These are phyloP conservation scores for Hanseniaspora meyeri DNA, from an alignment of 805 yeast species.

Conservation along the genomic window DNA sequence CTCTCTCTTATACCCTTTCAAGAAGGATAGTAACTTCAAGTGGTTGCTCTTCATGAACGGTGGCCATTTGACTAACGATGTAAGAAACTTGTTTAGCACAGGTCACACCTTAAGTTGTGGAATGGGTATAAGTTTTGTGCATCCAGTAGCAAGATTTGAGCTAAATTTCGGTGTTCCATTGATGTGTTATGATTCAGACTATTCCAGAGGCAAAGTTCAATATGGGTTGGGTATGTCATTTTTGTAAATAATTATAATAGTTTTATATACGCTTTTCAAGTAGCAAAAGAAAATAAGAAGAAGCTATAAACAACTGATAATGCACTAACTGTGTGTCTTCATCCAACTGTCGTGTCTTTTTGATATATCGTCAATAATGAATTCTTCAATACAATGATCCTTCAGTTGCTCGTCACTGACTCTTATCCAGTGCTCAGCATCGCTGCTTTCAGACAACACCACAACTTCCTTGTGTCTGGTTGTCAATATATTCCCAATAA, in stretches of 20 bases:
- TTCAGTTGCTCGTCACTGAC: conserved; percentile 33
- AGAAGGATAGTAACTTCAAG: conserved; percentile 40
- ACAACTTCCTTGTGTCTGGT: conserved; percentile 81
- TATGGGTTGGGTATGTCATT: conserved; percentile 53
- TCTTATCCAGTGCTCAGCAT: conserved; percentile 35
- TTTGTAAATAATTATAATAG: conserved; percentile 27
- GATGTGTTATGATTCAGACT: conserved; percentile 38
- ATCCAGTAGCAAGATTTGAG: conserved; percentile 57
- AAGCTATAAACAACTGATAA: too few relatives aligned
- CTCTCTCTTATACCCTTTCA: conserved; percentile 49
- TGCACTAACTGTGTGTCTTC: conserved; percentile 18
- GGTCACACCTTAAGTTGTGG: conserved; percentile 46
- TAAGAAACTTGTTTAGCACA: conserved; percentile 20
- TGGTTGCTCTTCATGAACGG: conserved; percentile 53
- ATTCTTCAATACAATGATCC: conserved; percentile 47
- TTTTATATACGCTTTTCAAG: neutral
- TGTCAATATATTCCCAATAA: conserved; percentile 84
- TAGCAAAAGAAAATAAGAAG: too few relatives aligned
- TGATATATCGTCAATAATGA: conserved; percentile 69
- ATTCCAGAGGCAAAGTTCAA: conserved; percentile 51
- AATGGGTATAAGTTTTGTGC: conserved; percentile 47
- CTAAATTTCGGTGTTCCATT: conserved; percentile 53
- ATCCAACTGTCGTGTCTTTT: conserved; percentile 56
- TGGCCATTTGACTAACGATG: conserved; percentile 42
- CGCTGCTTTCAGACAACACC: conserved; percentile 39